phyloP scores from a whole-genome alignment of 371 early-diverging fungal species.

The Mucor plumbeus region DNA sequence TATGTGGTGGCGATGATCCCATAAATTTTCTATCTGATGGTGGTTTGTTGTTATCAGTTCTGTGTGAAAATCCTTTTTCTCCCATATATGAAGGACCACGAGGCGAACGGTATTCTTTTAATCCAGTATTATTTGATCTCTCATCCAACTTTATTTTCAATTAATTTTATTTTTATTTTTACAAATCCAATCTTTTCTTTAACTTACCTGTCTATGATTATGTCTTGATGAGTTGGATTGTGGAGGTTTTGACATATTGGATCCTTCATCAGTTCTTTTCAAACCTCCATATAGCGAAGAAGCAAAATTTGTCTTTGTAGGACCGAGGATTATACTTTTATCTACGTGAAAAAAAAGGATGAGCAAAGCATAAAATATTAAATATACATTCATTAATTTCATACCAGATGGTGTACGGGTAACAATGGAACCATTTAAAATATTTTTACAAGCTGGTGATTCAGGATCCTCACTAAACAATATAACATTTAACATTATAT shows the following conservation, averaged over 20 bases:
- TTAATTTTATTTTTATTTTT: constrained; percentile 11
- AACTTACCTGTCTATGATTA: constrained; percentile 30
- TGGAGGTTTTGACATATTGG: constrained; percentile 24
- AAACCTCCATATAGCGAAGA: constrained; percentile 58
- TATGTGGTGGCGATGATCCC: constrained; percentile 20
- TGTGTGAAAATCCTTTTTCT: constrained; percentile 39
- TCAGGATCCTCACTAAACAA: constrained; percentile 41
- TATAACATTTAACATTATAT: neutral
- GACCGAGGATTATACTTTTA: constrained; percentile 60
- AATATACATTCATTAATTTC: neutral
- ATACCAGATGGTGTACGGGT: constrained; percentile 33
- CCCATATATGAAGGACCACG: constrained; percentile 35
- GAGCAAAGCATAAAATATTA: neutral
- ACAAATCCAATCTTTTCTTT: neutral
- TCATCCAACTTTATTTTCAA: constrained; percentile 20
- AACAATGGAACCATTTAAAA: constrained; percentile 40
- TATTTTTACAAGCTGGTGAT: constrained; percentile 41
- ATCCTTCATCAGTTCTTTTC: constrained; percentile 51
- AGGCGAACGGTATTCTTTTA: constrained; percentile 28
- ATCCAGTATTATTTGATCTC: constrained; percentile 9
- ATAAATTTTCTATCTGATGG: constrained; percentile 24
- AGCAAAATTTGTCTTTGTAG: constrained; percentile 66
- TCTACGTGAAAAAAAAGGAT: constrained; percentile 20
- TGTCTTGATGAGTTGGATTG: constrained; percentile 19
- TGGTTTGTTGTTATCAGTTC: constrained; percentile 22